Evolutionary conservation across 2,329 filamentous ascomycete species (phyloP), one percentile per base, ranked within the genome.

Genomic region (Penicillium sp.): DNA sequence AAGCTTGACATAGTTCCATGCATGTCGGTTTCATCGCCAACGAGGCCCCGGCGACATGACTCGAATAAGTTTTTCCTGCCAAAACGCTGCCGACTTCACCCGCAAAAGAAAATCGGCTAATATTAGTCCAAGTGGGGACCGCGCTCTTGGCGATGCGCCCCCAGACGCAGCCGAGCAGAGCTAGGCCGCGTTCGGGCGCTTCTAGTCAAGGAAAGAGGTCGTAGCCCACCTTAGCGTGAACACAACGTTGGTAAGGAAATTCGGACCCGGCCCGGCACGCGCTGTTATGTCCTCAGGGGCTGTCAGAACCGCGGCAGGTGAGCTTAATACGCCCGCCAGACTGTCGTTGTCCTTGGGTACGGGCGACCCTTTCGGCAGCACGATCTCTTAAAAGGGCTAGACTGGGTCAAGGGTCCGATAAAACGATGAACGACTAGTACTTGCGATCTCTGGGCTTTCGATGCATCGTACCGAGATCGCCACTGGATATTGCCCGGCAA

Each of bases 401-500:
- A 26, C 24, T 26, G 6, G 24, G 24, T 6, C 5, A 7, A 1
- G 1, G 7, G 24, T 26, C 24, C 7, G 5, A 4, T 26, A 7
- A 26, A 26, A 3, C 23, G 18, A 47, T 39, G 42, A 29, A 53
- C 45, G 34, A 23, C 45, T 53, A 28, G 51, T 38, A 53, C 49
- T 38, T 43, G 26, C 21, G 10, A 46, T 42, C 46, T 36, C 28
- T 28, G 6, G 23, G 47, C 46, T 46, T 36, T 18, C 16, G 34
- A 34, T 26, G 10, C 41, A 47, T 43, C 26, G 31, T 33, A 53
- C 47, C 43, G 42, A 53, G 51, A 53, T 53, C 51, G 38, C 46
- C 36, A 28, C 38, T 16, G 15, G 21, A 21, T 9, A 3, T 13
- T 36, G 33, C 8, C 24, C 34, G 51, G 42, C 9, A 49, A 44